Evolutionary conservation across 441 rosid species (phyloP), one percentile per base, ranked within the genome.

Genomic region (Eutrema salsugineum): DNA sequence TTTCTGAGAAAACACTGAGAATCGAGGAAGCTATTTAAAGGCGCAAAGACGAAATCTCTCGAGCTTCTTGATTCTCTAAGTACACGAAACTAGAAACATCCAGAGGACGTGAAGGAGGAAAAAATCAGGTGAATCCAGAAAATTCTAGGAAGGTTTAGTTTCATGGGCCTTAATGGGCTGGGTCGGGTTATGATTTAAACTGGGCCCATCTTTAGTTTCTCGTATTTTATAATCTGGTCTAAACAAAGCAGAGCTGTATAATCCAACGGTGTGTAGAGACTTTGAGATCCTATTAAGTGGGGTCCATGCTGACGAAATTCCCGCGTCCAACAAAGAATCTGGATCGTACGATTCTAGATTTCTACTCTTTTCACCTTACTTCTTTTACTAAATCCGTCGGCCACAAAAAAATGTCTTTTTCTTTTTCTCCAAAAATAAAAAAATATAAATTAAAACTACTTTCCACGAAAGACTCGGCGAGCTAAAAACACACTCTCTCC

Each of bases 371-470:
- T 30, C 6, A 28, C 32, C 5, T 28, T 10, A 0, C 12, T 40
- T 20, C 16, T 68, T 68, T 68, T n/a, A 55, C 75, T 57, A 57
- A 63, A 76, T 76, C 72, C 67, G 63, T 76, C 79, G 76, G 79
- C 61, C 73, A 67, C 63, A 56, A 70, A 69, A 63, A 70, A 63
- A 54, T 61, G 53, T 51, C 35, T 68, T 44, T 48, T 20, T 50
- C 27, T 47, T 27, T 61, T 28, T 2, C 11, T 9, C 15, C n/a
- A 8, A 48, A 50, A 57, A 27, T 15, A 55, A 35, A 20, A 66
- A 9, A n/a, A 48, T 4, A 27, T 40, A 30, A 9, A 3, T 39
- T 9, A 6, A 48, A 75, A 75, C 70, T 6, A 58, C 16, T 57
- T 57, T 46, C 5, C 20, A 40, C 72, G 67, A 66, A 66, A 50